Evolutionary conservation across 352 stramenopile species (phyloP), one percentile per base, ranked within the genome.

Genomic region (Pythium brassicae): DNA sequence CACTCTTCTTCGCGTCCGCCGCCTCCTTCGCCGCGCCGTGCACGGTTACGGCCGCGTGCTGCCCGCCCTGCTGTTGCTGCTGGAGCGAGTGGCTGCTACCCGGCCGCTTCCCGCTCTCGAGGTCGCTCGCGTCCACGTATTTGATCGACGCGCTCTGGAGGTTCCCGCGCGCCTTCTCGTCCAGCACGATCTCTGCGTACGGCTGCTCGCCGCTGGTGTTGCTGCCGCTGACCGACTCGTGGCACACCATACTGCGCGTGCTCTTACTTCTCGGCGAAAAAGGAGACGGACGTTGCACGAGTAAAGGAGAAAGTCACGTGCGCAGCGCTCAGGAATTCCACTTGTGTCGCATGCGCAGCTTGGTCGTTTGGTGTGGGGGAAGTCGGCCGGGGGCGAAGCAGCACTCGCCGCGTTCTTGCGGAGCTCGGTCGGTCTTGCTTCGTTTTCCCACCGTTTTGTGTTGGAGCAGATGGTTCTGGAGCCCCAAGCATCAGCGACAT

Each of bases 171-270:
- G 40, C 52, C 51, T 71, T 69, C 25, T 79, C 75, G 47, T 69
- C 63, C 40, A 89, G 65, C 42, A 67, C 64, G 42, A 87, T 78
- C 65, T 89, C 74, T 17, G 79, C 73, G 61, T 86, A 87, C 55
- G 84, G 70, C 52, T 74, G 32, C n/a, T 55, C 53, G 45, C 68
- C 56, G 51, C 72, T 62, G 50, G 68, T 69, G 64, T 70, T 83
- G 67, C 66, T 78, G 46, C 74, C 68, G 71, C 71, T 82, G 68
- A 34, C 47, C n/a, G 51, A 40, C 37, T 60, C 57, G 57, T 63
- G 57, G 42, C 57, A 63, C 42, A 63, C 57, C 57, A 63, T 63
- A 3, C 0, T 34, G 9, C 8, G 11, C 22, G 17, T n/a, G n/a
- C n/a, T n/a, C n/a, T n/a, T n/a, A n/a, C n/a, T n/a, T n/a, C n/a